Evolutionary conservation across 805 yeast species (phyloP), one percentile per base, ranked within the genome.

Genomic region (Yamadazyma phyllophila): DNA sequence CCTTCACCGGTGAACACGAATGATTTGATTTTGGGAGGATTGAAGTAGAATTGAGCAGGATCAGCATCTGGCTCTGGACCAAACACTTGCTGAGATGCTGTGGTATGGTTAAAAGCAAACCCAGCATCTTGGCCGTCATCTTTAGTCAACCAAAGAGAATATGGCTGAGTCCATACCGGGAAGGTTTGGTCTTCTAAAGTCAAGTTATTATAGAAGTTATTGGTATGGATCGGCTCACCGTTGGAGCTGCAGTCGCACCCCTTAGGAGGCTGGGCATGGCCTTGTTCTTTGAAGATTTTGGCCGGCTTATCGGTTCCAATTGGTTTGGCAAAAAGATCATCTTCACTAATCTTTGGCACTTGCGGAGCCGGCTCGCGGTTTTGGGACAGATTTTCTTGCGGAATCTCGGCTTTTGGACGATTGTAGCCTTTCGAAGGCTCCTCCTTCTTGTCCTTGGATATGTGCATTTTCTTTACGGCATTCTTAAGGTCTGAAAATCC

Each of bases 131-230:
- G 67, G 5, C 58, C 62, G 2, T 65, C 67, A 34, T 69, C 74
- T 44, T 70, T 78, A 7, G 83, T 68, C 50, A 72, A 72, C 92
- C 91, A 87, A 5, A 85, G 65, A 26, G 88, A 79, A 57, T 86
- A 87, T 1, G 96, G 96, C 54, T 85, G 89, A 0, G 92, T 80
- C 90, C 91, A 88, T 0, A 82, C 76, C 0, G 92, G 88, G 46
- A 78, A 70, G 2, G 80, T 77, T 58, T 85, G 92, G 45, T 74
- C 73, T 0, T 76, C 89, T 30, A 88, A 71, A 9, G 87, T 62
- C 61, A 88, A 64, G 63, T 88, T 88, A 31, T 85, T 83, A 60
- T 82, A 88, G 57, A 87, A 88, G 58, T 87, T 86, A 62, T 88
- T 88, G 7, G 96, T 87, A 49, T 83, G 83, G 26, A 83, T 71